Evolutionary conservation across 2,329 filamentous ascomycete genomes (phyloP), one percentile per base, ranked within the genome.

Genomic region (Anisogramma anomala): DNA sequence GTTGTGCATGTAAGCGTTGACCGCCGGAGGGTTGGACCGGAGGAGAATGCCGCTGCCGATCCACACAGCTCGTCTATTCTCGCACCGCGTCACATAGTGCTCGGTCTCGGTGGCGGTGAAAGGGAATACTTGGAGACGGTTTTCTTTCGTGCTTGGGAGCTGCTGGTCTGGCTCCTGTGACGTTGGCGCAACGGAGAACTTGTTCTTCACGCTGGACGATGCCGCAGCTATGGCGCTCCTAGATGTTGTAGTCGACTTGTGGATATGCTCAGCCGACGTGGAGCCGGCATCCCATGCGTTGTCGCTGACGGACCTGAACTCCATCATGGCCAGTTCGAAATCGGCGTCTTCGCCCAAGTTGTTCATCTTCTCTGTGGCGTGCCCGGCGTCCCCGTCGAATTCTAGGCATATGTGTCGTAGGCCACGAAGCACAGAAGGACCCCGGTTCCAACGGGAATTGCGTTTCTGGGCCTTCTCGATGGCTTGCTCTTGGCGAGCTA

Each of bases 351-450:
- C 55, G 6, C 31, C 25, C 13, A 57, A 54, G 14, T 57, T 53
- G 17, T 50, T 44, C 8, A 49, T 51, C 18, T 64, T 61, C 3
- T 64, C 60, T 9, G 56, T 54, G 2, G 59, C 57, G 35, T 68
- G 66, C 0, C 61, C 55, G 2, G 59, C 57, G 35, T 68, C 67
- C 0, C 61, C 55, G 19, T 68, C 65, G 45, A 79, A 69, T 51
- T 79, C 74, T 5, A 80, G 57, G 2, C 65, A 57, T 13, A 80
- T 52, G 43, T 68, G 64, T 40, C 67, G 62, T n/a, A 80, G 58
- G 9, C 75, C 76, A 3, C 53, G 51, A 5, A 79, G 55, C 3
- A 69, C 51, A 2, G 60, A 50, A 2, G 71, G 65, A 0, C 60
- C 59, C 3, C 65, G 63, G 3, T 57, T 63, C 3, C 57, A 56